A percentile compares a stretch with the other conserved stretches of the same genome.
phyloP scores from a whole-genome alignment of 352 stramenopile species.

The Globisporangium paddicum region DNA sequence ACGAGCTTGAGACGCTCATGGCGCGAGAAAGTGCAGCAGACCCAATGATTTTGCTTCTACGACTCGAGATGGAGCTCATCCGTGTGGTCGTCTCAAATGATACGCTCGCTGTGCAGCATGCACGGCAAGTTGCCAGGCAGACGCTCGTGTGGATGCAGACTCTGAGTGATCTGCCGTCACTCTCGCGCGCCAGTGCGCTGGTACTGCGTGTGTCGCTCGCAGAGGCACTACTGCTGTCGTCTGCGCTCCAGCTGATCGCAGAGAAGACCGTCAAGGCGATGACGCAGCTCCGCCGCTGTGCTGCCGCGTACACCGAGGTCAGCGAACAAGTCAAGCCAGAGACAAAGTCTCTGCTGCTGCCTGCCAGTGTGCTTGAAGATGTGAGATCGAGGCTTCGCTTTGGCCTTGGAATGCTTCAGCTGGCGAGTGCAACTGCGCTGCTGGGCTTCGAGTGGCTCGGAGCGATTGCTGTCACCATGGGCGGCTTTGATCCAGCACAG shows the following conservation, averaged over 20 bases:
- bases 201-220: conserved; percentile 20
- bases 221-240: conserved; percentile 26
- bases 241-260: conserved; percentile 21
- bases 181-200: conserved; percentile 23
- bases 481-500: conserved; percentile 17
- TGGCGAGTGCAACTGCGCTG: conserved; percentile 19
- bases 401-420: conserved; percentile 28
- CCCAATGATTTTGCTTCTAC: conserved; percentile 20
- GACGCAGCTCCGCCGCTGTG: conserved; percentile 20
- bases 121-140: conserved; percentile 16
- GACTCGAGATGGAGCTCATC: conserved; percentile 25
- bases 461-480: conserved; percentile 11
- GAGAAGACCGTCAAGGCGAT: conserved; percentile 26
- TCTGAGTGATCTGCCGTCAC: conserved; percentile 23
- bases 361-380: background rate
- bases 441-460: conserved; percentile 28
- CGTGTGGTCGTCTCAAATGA: conserved; percentile 41
- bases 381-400: conserved; percentile 25
- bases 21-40: conserved; percentile 12
- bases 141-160: conserved; percentile 24
- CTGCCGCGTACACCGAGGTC: conserved; percentile 20
- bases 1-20: conserved; percentile 6
- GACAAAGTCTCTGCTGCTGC: background rate
- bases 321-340: conserved; percentile 13
- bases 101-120: conserved; percentile 18